Base-by-base conservation (phyloP, 495 filamentous ascomycete genomes). In the Aspergillus hancockii region DNA sequence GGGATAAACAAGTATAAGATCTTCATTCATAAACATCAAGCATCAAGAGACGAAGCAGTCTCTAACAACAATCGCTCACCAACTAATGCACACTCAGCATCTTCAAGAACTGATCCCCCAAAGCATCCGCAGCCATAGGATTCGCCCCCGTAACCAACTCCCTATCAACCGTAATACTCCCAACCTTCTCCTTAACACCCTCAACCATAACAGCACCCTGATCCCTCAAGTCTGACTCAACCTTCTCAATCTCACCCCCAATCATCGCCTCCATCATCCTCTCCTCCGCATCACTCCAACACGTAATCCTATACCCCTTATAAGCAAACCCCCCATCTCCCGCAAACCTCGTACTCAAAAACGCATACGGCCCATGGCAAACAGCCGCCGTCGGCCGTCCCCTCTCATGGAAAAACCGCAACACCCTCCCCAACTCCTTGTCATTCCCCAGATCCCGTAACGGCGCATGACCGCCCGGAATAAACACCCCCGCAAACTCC, bases 381-480 rank as follows among this genome's bases (percentile, higher is more conserved):
- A 79, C 77, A 12, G 64, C 73, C 9, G 70, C 69, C 0, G 68
- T 75, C 0, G 76, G 71, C 55, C 76, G 75, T 7, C 65, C 63
- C 54, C 71, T 58, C 9, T 52, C 28, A 49, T 79, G 69, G 60
- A 79, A 79, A 19, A 68, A 67, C 0, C 52, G 50, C 47, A 79
- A 18, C 3, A 79, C 72, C 13, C 75, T 64, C 1, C 76, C 76
- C 25, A 79, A 59, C 2, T 79, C 75, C 5, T 57, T 28, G 45
- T 79, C 63, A 7, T 59, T 68, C 0, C 75, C 75, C 0, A 79
- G 57, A 63, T 79, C 76, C 7, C 38, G 38, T 46, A 79, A 63
- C 8, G 76, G 76, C 8, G 73, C 75, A 47, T 79, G 76, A 12
- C 76, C 76, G 10, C 75, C 76, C 0, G 75, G 76, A 22, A 79